Base-by-base conservation (phyloP, 805 yeast genomes). In the Kluyveromyces dobzhanskii region DNA sequence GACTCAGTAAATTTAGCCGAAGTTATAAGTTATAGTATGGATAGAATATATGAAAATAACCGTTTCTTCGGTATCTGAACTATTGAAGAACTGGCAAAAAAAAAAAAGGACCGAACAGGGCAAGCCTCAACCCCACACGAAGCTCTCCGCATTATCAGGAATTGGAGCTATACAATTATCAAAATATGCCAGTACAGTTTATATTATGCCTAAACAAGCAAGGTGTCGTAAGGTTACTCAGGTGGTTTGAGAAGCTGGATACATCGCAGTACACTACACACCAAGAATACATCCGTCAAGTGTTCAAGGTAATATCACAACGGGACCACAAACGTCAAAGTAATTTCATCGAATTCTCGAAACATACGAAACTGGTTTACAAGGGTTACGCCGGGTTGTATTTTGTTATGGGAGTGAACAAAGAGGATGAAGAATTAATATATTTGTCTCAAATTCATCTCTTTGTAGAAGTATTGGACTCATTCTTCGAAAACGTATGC, bases 361-460 rank as follows among this genome's bases (percentile, higher is more conserved):
- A 73, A 42, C 60, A 67, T 35, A 65, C 69, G 41, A 84, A 83
- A 54, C 65, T 92, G 37, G 87, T 90, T 0, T 88, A 88, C 57
- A 68, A 94, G 46, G 65, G 97, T 42, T 90, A 90, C 55, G 97
- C 96, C 3, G 97, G 97, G 5, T 64, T 90, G 10, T 90, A 78
- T 59, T 87, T 92, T 57, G 77, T 87, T n/a, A 72, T 83, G 44
- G 83, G 94, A 37, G 75, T 88, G 7, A 95, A 85, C 48, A 56
- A 71, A n/a, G 62, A 64, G 9, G 97, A 87, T 54, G 85, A 84
- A 53, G 97, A 87, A 54, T 71, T 92, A 42, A 75, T 79, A 38
- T 84, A 82, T 51, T 64, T 92, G 37, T 95, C 92, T 44, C 77
- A 84, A 19, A 77, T 90, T 28, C 97, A 90, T 55, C 66, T 88